Conservation (phyloP, 345 rosid genomes). For the Populus ilicifolia region DNA sequence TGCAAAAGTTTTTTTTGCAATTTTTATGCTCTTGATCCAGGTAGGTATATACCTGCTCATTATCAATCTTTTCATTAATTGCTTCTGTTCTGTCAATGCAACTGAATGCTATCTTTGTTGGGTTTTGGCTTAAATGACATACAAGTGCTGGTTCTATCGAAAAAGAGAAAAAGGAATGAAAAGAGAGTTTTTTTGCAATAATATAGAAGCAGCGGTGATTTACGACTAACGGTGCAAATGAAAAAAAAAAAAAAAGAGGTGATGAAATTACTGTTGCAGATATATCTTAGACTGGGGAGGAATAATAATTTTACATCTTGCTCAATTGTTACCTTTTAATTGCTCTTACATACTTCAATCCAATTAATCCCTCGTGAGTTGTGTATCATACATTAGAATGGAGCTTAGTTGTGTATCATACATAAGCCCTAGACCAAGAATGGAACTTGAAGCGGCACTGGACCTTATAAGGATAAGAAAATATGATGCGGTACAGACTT, state of each 20-base stretch:
- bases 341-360: background rate
- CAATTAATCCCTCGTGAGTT: too few species aligned
- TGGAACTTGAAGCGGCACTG: too few species aligned
- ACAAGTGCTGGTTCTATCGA: background rate
- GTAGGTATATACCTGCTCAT: constrained; percentile 15
- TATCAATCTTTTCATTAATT: background rate
- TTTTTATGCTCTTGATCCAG: constrained; percentile 83
- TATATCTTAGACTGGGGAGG: background rate
- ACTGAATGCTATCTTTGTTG: background rate
- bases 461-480: too few species aligned
- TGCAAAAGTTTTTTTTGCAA: constrained; percentile 77
- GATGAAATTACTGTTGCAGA: background rate
- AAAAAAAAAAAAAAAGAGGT: background rate
- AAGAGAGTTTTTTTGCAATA: background rate
- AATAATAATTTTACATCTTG: background rate
- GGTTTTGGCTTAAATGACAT: background rate
- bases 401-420: too few species aligned
- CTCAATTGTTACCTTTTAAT: background rate
- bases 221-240: background rate
- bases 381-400: too few species aligned
- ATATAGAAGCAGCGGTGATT: background rate
- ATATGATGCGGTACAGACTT: too few species aligned
- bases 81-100: background rate
- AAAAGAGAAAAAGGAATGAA: background rate
- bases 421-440: too few species aligned